These are phyloP conservation scores for Auricularia sp. DNA, from an alignment of 768 basidiomycete genomes.

Conservation along the genomic window DNA sequence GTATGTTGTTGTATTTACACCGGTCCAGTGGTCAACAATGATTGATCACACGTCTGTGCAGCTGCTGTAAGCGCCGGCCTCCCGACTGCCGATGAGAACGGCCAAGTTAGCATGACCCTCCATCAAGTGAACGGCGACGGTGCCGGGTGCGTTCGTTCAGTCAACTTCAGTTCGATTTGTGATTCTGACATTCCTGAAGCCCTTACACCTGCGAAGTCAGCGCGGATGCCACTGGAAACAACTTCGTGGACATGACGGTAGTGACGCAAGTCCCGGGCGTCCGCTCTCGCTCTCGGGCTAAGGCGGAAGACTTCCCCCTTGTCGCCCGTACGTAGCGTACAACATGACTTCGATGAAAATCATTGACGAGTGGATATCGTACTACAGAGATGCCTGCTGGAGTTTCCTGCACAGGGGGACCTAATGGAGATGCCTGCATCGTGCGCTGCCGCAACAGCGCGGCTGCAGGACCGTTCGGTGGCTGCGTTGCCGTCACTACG, in stretches of 20 bases:
- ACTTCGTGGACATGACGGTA: constrained; percentile 15
- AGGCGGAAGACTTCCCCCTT: constrained; percentile 12
- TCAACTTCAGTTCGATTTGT: no score
- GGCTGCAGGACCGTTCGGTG: constrained; percentile 24
- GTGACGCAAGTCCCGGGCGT: constrained; percentile 17
- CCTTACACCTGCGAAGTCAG: constrained; percentile 20
- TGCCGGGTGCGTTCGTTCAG: constrained; percentile 12
- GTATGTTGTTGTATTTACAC: not conserved
- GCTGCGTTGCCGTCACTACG: constrained; percentile 17
- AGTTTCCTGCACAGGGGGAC: constrained; percentile 12
- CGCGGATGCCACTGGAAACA: constrained; percentile 17
- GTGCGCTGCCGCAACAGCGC: constrained; percentile 15
- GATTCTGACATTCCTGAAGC: not conserved
- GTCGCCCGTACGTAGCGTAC: constrained; percentile 9
- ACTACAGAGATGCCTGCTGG: constrained; percentile 6
- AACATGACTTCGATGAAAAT: not conserved
- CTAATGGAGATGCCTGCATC: constrained; percentile 12
- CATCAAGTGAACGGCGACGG: constrained; percentile 25
- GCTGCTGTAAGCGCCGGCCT: constrained; percentile 15
- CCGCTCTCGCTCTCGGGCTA: constrained; percentile 4
- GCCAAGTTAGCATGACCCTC: constrained; percentile 16
- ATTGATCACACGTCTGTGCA: not conserved
- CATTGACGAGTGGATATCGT: no score
- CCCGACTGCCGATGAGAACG: constrained; percentile 17
- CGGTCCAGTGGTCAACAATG: not conserved